A percentile compares a stretch with the other conserved stretches of the same genome.
Evolutionary conservation across 148 eudicot genomes (phyloP).

Genomic region (Vaccinium macrocarpon): DNA sequence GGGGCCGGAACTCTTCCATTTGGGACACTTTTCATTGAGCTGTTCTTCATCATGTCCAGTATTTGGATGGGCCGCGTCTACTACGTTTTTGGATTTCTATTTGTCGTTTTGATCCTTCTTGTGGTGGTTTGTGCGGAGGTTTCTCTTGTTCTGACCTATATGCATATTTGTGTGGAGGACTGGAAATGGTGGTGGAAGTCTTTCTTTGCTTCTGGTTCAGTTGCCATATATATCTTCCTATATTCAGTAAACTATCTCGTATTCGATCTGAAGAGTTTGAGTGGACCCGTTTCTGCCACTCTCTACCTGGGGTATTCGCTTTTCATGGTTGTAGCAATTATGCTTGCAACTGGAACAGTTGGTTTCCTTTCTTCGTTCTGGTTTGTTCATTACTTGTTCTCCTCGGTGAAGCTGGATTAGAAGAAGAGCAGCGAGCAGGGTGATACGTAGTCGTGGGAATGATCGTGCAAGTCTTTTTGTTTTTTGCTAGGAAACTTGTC

Average conservation of each 20-base stretch:
- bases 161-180: conserved; percentile 40
- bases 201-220: conserved; percentile 40
- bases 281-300: conserved; percentile 38
- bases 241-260: conserved; percentile 35
- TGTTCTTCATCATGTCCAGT: conserved; percentile 40
- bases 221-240: conserved; percentile 36
- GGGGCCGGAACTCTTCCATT: conserved; percentile 33
- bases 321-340: conserved; percentile 32
- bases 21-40: conserved; percentile 40
- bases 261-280: conserved; percentile 38
- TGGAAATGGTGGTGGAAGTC: conserved; percentile 45
- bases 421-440: not conserved
- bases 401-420: conserved; percentile 41
- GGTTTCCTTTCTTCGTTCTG: conserved; percentile 39
- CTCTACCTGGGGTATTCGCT: conserved; percentile 36
- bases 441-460: not conserved
- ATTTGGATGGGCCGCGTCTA: conserved; percentile 40
- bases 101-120: conserved; percentile 29
- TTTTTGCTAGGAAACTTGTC: conserved; percentile 25
- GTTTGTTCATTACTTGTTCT: conserved; percentile 42
- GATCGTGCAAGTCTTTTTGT: conserved; percentile 19
- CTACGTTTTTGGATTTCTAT: conserved; percentile 35
- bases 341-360: conserved; percentile 39
- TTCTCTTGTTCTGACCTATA: conserved; percentile 35
- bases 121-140: conserved; percentile 43